These are phyloP conservation scores for Stellera chamaejasme DNA, from an alignment of 345 rosid species.

Conservation along the genomic window DNA sequence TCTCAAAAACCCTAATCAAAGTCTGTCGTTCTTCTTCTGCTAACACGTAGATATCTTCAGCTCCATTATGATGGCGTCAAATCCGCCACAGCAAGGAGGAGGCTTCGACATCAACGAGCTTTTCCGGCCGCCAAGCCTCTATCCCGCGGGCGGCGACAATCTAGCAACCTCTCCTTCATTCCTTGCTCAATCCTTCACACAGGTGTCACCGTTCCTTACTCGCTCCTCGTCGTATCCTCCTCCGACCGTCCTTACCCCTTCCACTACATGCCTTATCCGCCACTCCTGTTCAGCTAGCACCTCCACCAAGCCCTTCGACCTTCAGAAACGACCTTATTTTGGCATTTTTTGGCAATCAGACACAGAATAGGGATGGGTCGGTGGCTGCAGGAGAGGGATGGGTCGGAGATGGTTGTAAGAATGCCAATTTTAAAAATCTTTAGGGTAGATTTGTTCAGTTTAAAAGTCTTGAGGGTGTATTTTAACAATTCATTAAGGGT, in stretches of 20 bases:
- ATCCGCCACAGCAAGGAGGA: conserved; percentile 12
- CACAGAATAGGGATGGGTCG: no score
- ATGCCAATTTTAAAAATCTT: no score
- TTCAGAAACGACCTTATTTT: background rate
- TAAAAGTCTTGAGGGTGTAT: no score
- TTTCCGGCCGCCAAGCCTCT: conserved; percentile 9
- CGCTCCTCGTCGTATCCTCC: conserved; percentile 21
- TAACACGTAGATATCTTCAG: no score
- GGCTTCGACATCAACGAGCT: conserved; percentile 14
- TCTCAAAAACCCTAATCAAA: no score
- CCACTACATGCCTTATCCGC: conserved; percentile 3
- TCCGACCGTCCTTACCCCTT: conserved; percentile 13
- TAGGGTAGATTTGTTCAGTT: no score
- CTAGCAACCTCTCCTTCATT: conserved; percentile 17
- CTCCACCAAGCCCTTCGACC: background rate
- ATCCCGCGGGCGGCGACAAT: conserved; percentile 6
- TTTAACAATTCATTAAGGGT: no score
- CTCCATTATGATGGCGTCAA: conserved; percentile 7
- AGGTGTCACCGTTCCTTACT: conserved; percentile 10
- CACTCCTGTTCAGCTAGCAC: background rate
- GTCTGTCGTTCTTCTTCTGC: no score
- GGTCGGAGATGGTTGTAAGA: no score
- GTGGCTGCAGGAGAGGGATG: no score
- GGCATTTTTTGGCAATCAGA: background rate
- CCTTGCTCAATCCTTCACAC: conserved; percentile 10